Conservation (phyloP, 1,139 yeast genomes). For the Suhomyces kunorum region DNA sequence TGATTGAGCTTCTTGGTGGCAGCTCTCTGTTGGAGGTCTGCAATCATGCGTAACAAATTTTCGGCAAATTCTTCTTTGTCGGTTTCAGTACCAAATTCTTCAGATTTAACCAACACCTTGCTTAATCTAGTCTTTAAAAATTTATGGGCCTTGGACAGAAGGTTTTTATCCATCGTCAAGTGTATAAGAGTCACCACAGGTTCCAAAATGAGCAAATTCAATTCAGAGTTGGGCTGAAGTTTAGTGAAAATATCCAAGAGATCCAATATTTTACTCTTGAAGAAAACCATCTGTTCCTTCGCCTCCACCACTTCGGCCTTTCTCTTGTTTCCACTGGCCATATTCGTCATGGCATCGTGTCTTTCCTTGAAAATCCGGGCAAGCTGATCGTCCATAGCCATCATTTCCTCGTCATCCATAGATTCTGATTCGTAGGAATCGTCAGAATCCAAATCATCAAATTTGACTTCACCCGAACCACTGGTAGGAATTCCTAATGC, state of each 20-base stretch:
- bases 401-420: constrained; percentile 97
- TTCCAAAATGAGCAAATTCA: constrained; percentile 48
- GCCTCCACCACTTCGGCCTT: constrained; percentile 75
- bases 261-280: constrained; percentile 79
- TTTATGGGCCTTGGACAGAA: constrained; percentile 77
- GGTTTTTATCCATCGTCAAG: constrained; percentile 64
- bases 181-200: constrained; percentile 65
- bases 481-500: constrained; percentile 71
- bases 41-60: constrained; percentile 27
- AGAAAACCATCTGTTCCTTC: constrained; percentile 72
- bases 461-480: constrained; percentile 47
- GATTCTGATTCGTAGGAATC: constrained; percentile 67
- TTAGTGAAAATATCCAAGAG: constrained; percentile 64
- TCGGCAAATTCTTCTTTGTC: constrained; percentile 20
- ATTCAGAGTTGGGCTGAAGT: constrained; percentile 44
- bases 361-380: constrained; percentile 84
- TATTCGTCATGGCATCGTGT: constrained; percentile 55
- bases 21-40: constrained; percentile 41
- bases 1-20: constrained; percentile 47
- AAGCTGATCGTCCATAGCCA: constrained; percentile 86
- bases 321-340: constrained; percentile 63
- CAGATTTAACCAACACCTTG: constrained; percentile 43
- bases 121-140: constrained; percentile 65
- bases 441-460: constrained; percentile 33
- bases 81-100: constrained; percentile 20